Percentiles rank a stretch among this genome's conserved stretches.
These are phyloP conservation scores for Bocquillonia castaneifolia DNA, from an alignment of 441 rosid genomes.

Conservation along the genomic window DNA sequence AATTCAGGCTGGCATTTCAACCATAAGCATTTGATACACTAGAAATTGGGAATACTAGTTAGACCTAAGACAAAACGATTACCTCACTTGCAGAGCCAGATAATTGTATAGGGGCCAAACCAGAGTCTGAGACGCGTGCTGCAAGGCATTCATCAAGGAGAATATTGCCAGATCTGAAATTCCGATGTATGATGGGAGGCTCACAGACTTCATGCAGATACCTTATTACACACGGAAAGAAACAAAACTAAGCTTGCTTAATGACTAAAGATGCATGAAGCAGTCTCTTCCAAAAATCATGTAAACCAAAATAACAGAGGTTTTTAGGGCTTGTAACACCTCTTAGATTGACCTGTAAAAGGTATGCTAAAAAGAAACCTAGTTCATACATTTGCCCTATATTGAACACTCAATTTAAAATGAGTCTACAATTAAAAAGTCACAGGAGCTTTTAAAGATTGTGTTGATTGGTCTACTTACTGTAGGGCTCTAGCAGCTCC, in stretches of 20 bases:
- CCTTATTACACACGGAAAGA: constrained; percentile 34
- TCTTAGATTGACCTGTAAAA: neutral
- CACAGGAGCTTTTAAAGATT: neutral
- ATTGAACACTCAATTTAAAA: neutral
- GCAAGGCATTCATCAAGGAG: constrained; percentile 63
- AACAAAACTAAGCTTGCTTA: neutral
- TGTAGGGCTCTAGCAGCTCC: constrained; percentile 82
- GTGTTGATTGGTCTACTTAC: constrained; percentile 43
- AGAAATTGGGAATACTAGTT: neutral
- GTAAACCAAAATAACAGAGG: constrained; percentile 11
- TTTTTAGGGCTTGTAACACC: neutral
- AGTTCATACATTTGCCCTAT: neutral
- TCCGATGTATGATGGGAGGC: constrained; percentile 66
- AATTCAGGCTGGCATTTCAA: neutral
- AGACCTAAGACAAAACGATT: constrained; percentile 7
- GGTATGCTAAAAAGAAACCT: neutral
- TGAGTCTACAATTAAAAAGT: neutral
- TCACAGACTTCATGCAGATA: constrained; percentile 81
- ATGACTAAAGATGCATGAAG: neutral
- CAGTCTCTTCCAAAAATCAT: constrained; percentile 8
- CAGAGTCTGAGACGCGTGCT: constrained; percentile 68
- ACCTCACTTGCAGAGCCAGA: constrained; percentile 58
- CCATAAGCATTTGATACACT: neutral
- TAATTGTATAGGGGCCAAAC: constrained; percentile 56
- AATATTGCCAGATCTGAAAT: constrained; percentile 71